Base-by-base conservation (phyloP, 1,139 yeast species). In the Lodderomyces elongisporus region DNA sequence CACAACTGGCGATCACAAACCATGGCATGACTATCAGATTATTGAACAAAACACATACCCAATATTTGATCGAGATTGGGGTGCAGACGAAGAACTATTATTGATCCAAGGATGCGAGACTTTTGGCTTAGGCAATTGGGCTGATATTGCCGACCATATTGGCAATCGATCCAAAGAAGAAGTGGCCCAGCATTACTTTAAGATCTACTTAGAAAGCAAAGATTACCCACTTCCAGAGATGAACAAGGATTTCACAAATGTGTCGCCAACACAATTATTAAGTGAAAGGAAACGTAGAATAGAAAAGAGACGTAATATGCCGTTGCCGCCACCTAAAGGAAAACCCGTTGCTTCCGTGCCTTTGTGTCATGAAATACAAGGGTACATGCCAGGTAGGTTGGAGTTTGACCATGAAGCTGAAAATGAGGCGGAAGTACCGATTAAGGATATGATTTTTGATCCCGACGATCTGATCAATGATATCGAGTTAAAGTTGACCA, bases 381-480 rank as follows among this genome's bases (percentile, higher is more conserved):
- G 96, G 3, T 91, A 81, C 55, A 91, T 93, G 99, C 99, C 99
- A 24, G 99, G 98, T 31, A 76, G 98, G 49, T 66, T 91, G 43
- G 99, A 91, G 56, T 91, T 91, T 58, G 99, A 91, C 52, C 85
- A 82, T 40, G 99, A 91, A 55, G 88, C 85, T 26, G 98, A 93
- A 54, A 91, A 91, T 51, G 99, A 91, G 34, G 98, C 98, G 0
- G 99, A 91, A 58, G 70, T 83, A 36, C 80, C 94, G 0, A 87
- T 91, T 25, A 93, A 91, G 54, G 98, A 93, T 54, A 85, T 91
- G 91, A 74, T 83, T 5, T 91, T 93, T 52, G 97, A 91, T 49
- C 87, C 93, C 0, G 97, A 91, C 43, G 98, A 91, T 50, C 79
- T 80, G 41, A 79, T 82, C 18, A 79, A 81, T 33, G 98, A 91